phyloP scores from a whole-genome alignment of 768 basidiomycete genomes.

The Suillus paluster region DNA sequence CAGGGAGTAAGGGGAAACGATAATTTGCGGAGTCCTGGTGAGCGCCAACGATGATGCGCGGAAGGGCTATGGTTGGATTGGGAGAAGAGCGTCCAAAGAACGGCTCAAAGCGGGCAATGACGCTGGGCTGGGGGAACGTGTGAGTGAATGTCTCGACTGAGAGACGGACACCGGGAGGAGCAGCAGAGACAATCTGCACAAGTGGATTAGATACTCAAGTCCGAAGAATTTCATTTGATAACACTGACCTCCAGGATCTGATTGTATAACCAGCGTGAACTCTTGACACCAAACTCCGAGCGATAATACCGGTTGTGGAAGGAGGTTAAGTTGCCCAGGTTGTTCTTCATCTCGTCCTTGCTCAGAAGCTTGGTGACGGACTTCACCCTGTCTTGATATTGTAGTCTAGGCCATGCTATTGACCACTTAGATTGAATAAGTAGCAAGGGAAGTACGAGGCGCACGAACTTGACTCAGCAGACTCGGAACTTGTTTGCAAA shows the following conservation, averaged over 20 bases:
- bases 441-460: background rate
- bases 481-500: background rate
- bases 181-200: conserved; percentile 14
- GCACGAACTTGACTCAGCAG: conserved; percentile 4
- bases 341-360: conserved; percentile 37
- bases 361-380: conserved; percentile 8
- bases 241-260: conserved; percentile 16
- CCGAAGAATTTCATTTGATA: background rate
- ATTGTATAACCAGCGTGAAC: conserved; percentile 44
- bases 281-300: conserved; percentile 40
- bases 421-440: conserved; percentile 42
- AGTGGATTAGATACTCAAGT: background rate
- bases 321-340: conserved; percentile 40
- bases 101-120: conserved; percentile 33
- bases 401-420: conserved; percentile 24
- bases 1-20: conserved; percentile 43
- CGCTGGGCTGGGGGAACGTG: conserved; percentile 20
- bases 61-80: conserved; percentile 18
- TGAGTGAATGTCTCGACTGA: conserved; percentile 29
- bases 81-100: conserved; percentile 2
- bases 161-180: conserved; percentile 17
- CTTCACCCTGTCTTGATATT: conserved; percentile 18
- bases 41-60: conserved; percentile 43
- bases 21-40: conserved; percentile 50
- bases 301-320: conserved; percentile 51